phyloP scores from a whole-genome alignment of 1,284 basidiomycete genomes.

The Sphagnurus paluster region DNA sequence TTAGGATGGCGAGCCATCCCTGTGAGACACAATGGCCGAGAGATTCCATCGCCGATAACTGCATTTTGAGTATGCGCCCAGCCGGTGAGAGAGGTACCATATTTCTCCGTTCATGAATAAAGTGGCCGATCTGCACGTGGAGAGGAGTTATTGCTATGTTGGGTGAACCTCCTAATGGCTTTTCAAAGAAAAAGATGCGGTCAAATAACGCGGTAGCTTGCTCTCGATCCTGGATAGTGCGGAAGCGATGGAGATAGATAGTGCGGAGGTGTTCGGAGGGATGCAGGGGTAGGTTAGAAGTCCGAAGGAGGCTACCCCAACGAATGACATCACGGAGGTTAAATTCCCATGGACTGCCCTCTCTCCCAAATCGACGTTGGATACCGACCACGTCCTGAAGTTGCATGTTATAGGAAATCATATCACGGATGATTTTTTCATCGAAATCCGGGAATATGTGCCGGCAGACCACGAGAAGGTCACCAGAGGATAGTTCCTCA shows the following conservation, averaged over 20 bases:
- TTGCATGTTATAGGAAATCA: conserved; percentile 84
- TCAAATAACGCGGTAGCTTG: conserved; percentile 67
- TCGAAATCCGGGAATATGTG: conserved; percentile 72
- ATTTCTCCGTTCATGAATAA: conserved; percentile 49
- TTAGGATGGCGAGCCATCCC: conserved; percentile 89
- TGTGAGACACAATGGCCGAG: conserved; percentile 75
- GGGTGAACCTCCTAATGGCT: conserved; percentile 38
- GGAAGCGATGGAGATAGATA: conserved; percentile 88
- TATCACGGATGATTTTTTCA: conserved; percentile 56
- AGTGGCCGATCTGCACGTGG: conserved; percentile 73
- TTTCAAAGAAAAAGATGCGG: conserved; percentile 49
- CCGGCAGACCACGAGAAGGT: conserved; percentile 81
- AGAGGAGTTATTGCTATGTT: conserved; percentile 53
- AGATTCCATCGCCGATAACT: conserved; percentile 75
- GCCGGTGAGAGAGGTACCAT: conserved; percentile 38
- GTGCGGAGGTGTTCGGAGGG: conserved; percentile 68
- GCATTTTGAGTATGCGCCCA: conserved; percentile 57
- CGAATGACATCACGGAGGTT: conserved; percentile 95
- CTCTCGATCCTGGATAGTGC: conserved; percentile 66
- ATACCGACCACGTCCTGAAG: conserved; percentile 75
- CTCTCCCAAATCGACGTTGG: conserved; percentile 72
- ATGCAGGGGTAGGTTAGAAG: conserved; percentile 38
- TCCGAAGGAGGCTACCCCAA: conserved; percentile 71
- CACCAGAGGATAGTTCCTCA: conserved; percentile 80
- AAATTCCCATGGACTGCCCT: conserved; percentile 98